Percentiles rank a stretch among this genome's conserved stretches.
These are phyloP conservation scores for Castanea mollissima DNA, from an alignment of 306 rosid genomes.

Conservation along the genomic window DNA sequence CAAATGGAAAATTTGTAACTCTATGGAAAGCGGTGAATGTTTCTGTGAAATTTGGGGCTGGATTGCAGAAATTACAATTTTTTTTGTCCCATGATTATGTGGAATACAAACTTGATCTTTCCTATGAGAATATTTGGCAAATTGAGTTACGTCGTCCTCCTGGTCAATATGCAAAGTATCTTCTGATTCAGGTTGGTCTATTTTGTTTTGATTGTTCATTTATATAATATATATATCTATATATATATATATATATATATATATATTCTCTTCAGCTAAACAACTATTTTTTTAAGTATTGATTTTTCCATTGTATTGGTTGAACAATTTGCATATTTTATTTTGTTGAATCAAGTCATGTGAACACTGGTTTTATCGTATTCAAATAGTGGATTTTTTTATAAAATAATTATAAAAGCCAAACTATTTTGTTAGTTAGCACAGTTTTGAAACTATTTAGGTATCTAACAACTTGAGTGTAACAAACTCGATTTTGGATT, in stretches of 20 bases:
- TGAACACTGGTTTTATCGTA: too few species aligned
- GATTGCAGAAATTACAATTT: slow-evolving; percentile 43
- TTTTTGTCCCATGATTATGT: slow-evolving; percentile 5
- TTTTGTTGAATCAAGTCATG: background rate
- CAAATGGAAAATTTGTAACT: slow-evolving; percentile 35
- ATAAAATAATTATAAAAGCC: too few species aligned
- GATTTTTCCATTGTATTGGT: background rate
- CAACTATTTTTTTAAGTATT: background rate
- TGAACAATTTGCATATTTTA: background rate
- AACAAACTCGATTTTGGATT: too few species aligned
- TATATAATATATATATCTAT: too few species aligned
- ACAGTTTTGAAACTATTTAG: too few species aligned
- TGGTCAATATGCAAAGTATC: slow-evolving; percentile 38
- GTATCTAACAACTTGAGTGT: too few species aligned
- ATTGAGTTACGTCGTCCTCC: slow-evolving; percentile 47
- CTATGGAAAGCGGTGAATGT: slow-evolving; percentile 42
- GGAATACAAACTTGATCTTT: slow-evolving; percentile 54
- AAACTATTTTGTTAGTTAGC: too few species aligned
- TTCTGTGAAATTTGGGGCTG: slow-evolving; percentile 45
- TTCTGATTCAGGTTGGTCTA: slow-evolving; percentile 68
- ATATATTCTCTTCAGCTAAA: background rate
- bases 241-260: too few species aligned
- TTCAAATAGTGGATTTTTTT: too few species aligned
- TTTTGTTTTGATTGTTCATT: background rate
- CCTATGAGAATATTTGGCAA: slow-evolving; percentile 68